Base-by-base conservation (phyloP, 495 filamentous ascomycete genomes). In the Aspergillus affinis region DNA sequence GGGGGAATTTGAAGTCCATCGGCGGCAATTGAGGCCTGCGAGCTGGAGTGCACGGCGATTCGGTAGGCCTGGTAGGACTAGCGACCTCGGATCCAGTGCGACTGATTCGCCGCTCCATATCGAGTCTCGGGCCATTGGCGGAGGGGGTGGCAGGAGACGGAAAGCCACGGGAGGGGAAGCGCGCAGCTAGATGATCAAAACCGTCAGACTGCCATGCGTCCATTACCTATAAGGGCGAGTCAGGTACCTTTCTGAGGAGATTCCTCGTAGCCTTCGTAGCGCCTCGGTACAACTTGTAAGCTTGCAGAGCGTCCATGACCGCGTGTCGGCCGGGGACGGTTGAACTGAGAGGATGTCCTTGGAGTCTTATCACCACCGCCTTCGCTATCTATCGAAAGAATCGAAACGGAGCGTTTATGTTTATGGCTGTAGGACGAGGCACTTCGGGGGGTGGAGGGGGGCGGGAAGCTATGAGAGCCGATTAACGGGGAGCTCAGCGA, bases 381-480 rank as follows among this genome's bases (percentile, higher is more conserved):
- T 55, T 88, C 84, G 55, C 86, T 85, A 51, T 90, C 90, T 62
- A 98, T 83, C 6, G 94, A 98, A 20, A 97, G 85, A 61, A 98
- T 98, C n/a, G 94, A 97, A 30, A 98, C 83, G 0, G 93, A 97
- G 69, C 93, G 75, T 60, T 86, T 84, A 69, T 90, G 88, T 62
- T 78, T 82, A 54, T 84, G 77, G 17, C 67, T 63, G 3, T 65
- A 53, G 5, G 69, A 62, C 17, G 71, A 72, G 63, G 70, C 71
- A 66, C 58, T 72, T 54, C 73, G 72, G 49, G 74, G 74, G 6
- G 72, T 75, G 10, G 77, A 73, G 45, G 76, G 72, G 52, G 77
- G 78, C 32, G 78, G 78, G 65, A 80, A 80, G 74, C 78, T 80
- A 52, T 78, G 74, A 17, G 78, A 78, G 54, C 69, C 66, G 54